Evolutionary conservation across 352 stramenopile species (phyloP), one percentile per base, ranked within the genome.

Genomic region (Blastocystis sp.): DNA sequence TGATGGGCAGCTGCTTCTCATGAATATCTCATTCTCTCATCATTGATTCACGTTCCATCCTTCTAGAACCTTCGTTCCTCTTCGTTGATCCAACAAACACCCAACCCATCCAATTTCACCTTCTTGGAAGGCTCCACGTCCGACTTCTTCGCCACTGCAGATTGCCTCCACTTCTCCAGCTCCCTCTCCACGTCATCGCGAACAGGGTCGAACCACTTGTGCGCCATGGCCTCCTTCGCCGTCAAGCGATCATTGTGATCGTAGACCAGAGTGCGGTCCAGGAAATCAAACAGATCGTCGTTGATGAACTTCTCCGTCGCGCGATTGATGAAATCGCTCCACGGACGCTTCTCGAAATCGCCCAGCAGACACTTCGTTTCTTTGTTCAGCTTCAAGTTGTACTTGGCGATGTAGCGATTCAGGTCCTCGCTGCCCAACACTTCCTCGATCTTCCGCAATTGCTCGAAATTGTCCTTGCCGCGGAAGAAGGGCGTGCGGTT

Each of bases 401-500:
- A 99, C 48, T 95, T 98, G 79, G 97, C 96, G 45, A 99, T 91
- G 92, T 99, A 99, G 89, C 97, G 94, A 79, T 98, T 98, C 11
- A 99, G 92, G 91, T 99, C 97, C 89, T 99, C 96, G 10, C 96
- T 98, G 68, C 96, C 96, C 90, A 98, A 93, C 52, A 95, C 93
- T 91, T 98, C 98, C 76, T 95, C 96, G 90, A 99, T 98, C 91
- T 98, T 98, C 38, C 98, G 96, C 38, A 99, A 91, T 92, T 99
- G 97, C 91, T 99, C 97, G 90, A 98, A 98, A 91, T 99, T 99
- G 90, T 99, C 96, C 82, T 98, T 95, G 54, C 97, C 97, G 90
- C 98, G 96, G 92, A 99, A 99, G 90, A 99, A 99, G 6, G 96
- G 96, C 90, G 98, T 96, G 91, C 98, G 98, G 89, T 96, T 93